Evolutionary conservation across 164 flowering plant genomes (phyloP).

Genomic region (Vitis vinifera): DNA sequence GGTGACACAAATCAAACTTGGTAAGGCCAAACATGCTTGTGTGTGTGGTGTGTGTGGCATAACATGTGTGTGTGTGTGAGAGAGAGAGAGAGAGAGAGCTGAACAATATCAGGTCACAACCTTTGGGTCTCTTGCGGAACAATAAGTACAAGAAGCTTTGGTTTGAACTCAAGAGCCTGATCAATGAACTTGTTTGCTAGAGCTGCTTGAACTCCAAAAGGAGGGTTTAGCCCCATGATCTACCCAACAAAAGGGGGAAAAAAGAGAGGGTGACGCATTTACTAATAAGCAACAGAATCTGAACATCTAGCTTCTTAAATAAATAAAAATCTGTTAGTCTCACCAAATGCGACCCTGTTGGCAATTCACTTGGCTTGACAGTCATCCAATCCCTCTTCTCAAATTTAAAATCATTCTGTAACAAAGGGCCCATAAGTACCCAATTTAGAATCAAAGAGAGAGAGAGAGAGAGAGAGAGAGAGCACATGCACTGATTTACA

Average conservation of each 20-base stretch:
- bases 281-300: background rate
- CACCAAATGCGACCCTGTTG: conserved; percentile 73
- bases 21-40: too few species aligned
- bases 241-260: conserved; percentile 21
- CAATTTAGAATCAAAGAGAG: too few species aligned
- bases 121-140: conserved; percentile 80
- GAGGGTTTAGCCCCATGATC: conserved; percentile 94
- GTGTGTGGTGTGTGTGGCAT: too few species aligned
- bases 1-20: conserved; percentile 10
- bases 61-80: too few species aligned
- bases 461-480: too few species aligned
- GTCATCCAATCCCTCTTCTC: conserved; percentile 85
- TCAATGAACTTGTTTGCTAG: conserved; percentile 77
- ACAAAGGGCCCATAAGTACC: conserved; percentile 9
- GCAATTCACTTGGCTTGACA: conserved; percentile 56
- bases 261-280: background rate
- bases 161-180: conserved; percentile 85
- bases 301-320: background rate
- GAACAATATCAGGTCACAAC: conserved; percentile 22
- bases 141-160: conserved; percentile 83
- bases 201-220: conserved; percentile 71
- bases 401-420: conserved; percentile 71
- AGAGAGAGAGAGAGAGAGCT: background rate
- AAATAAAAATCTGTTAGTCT: conserved; percentile 9
- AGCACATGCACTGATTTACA: too few species aligned